Percentiles rank a stretch among this genome's conserved stretches.
These are phyloP conservation scores for Pyrenula massariospora DNA, from an alignment of 495 filamentous ascomycete genomes.

Conservation along the genomic window DNA sequence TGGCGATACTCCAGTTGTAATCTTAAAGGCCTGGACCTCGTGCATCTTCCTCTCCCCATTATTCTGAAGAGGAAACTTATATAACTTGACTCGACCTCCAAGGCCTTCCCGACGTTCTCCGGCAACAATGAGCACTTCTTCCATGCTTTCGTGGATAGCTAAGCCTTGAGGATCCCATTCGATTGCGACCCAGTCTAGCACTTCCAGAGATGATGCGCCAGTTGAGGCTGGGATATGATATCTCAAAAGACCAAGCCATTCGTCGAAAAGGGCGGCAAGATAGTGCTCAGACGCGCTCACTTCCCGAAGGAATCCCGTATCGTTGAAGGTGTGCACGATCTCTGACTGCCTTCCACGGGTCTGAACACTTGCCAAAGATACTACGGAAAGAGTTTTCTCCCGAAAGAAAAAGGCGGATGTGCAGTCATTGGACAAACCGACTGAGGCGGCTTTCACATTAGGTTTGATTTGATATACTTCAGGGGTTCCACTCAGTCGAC, in stretches of 20 bases:
- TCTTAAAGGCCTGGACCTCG: neutral
- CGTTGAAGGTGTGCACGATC: neutral
- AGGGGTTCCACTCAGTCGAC: neutral
- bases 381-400: neutral
- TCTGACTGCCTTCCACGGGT: neutral
- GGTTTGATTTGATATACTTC: neutral
- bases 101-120: neutral
- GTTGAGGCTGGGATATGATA: neutral
- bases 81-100: neutral
- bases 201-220: neutral
- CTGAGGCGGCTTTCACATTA: neutral
- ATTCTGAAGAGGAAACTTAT: neutral
- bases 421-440: neutral
- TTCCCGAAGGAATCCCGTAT: neutral
- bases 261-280: neutral
- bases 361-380: neutral
- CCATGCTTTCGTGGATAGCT: neutral
- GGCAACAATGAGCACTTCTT: neutral
- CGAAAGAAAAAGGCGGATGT: neutral
- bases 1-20: neutral
- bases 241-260: neutral
- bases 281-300: neutral
- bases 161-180: neutral
- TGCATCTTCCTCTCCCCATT: neutral
- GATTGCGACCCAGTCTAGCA: neutral